Conservation (phyloP, 2,329 filamentous ascomycete genomes). For the Aspergillus piperis region DNA sequence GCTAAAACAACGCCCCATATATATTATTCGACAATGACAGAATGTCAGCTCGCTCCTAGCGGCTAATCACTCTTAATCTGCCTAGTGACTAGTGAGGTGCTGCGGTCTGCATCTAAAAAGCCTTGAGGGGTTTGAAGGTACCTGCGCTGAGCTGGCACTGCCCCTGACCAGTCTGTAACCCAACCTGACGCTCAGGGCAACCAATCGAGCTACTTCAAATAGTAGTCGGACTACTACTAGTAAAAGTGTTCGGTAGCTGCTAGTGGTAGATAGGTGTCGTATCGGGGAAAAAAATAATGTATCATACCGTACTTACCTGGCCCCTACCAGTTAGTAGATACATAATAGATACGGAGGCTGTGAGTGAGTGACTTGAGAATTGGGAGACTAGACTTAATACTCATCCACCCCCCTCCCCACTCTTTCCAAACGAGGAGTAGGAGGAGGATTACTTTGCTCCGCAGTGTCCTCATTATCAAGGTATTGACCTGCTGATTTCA, state of each 20-base stretch:
- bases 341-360: too few species aligned
- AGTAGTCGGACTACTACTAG: not conserved
- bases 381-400: not conserved
- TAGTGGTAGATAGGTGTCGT: not conserved
- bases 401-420: not conserved
- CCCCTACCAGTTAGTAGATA: not conserved
- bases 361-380: not conserved
- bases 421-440: conserved; percentile 3
- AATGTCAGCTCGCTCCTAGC: conserved; percentile 2
- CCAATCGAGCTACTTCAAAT: conserved; percentile 1
- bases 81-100: not conserved
- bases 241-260: not conserved
- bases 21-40: not conserved
- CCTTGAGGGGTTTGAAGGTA: not conserved
- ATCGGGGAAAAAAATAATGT: not conserved
- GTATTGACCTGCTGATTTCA: not conserved
- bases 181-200: not conserved
- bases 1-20: conserved; percentile 1
- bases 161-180: conserved; percentile 10
- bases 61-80: not conserved
- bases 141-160: conserved; percentile 8
- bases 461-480: not conserved
- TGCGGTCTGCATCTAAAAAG: not conserved
- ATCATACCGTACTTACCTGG: not conserved
- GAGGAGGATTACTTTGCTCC: not conserved